Evolutionary conservation across 768 basidiomycete species (phyloP), one percentile per base, ranked within the genome.

Genomic region (Rhodotorula babjevae): DNA sequence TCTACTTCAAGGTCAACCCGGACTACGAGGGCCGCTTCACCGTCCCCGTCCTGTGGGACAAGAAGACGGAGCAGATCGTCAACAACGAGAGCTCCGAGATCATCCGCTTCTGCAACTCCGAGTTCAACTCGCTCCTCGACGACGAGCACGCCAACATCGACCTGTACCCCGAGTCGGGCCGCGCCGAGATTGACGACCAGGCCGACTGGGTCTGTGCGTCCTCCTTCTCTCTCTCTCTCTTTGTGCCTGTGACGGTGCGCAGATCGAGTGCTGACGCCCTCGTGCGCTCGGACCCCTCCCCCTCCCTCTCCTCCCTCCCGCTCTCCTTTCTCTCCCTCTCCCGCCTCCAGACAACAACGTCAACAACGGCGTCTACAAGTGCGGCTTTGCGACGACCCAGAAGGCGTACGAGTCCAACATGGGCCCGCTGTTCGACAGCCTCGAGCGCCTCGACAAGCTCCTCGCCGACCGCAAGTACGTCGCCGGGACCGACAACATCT

Each of bases 21-120:
- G 78, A 87, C 66, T 96, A 92, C 77, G 75, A 77, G 6, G 92
- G 91, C 25, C 75, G 82, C 16, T 81, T 79, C 76, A 81, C 92
- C 3, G 91, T 93, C 16, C 93, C 93, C 11, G 82, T 92, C 47
- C 84, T 99, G 11, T 99, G 92, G 91, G 96, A 98, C 82, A 94
- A 88, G 83, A 74, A 76, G 81, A 83, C 80, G 56, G 82, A 88
- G 58, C 90, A 89, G 53, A 90, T 97, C 76, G 96, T 99, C 69
- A 97, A 93, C 84, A 98, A 97, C 80, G 95, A 99, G 80, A 82
- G 81, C 33, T 61, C 63, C 5, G 95, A 98, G 82, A 93, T 98
- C 79, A 92, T 98, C 78, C 88, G 95, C 68, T 90, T 95, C 15
- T 86, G 98, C 83, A 97, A 99, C 82, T 84, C 68, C 46, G 77